Evolutionary conservation across 441 rosid species (phyloP), one percentile per base, ranked within the genome.

Genomic region (Euphorbia neoarborescens): DNA sequence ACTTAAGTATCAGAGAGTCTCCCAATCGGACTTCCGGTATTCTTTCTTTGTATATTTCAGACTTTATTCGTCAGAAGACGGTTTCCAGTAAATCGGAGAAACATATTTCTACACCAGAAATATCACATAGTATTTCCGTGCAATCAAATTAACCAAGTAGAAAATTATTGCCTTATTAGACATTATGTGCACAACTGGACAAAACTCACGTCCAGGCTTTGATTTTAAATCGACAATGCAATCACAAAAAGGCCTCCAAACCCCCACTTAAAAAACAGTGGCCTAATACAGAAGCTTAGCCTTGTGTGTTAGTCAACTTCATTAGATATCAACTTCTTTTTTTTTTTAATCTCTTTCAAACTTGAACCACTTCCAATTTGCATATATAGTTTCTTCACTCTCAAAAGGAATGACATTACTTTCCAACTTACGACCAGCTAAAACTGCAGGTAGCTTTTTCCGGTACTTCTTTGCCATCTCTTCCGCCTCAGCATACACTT

Each of bases 351-450:
- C 81, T 24, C 77, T 77, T 81, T 85, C 90, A 50, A 93, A 93
- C 79, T 71, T 86, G 89, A 93, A 89, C 98, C 98, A 93, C 46
- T 86, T 83, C 98, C 97, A 91, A 65, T 93, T 93, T 59, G 96
- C 89, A 62, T 85, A 91, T 59, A 83, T 61, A 51, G 75, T 78
- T 74, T 79, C 86, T 75, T 89, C 96, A 8, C 76, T 75, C 0
- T 81, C 84, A 56, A 84, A 85, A 59, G 85, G 73, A 65, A 77
- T 68, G 66, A 72, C 66, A 59, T 79, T 77, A 30, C 65, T 72
- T 65, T 76, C 86, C 5, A 70, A 37, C 59, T 75, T 80, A 4
- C 38, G 38, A 57, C 42, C 62, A 17, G 69, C 65, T 56, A 73
- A 57, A 56, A 67, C 75, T 5, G 77, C 63, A 3, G 85, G 86